Conservation (phyloP, 1,284 basidiomycete genomes). For the Spongiforma sp. region DNA sequence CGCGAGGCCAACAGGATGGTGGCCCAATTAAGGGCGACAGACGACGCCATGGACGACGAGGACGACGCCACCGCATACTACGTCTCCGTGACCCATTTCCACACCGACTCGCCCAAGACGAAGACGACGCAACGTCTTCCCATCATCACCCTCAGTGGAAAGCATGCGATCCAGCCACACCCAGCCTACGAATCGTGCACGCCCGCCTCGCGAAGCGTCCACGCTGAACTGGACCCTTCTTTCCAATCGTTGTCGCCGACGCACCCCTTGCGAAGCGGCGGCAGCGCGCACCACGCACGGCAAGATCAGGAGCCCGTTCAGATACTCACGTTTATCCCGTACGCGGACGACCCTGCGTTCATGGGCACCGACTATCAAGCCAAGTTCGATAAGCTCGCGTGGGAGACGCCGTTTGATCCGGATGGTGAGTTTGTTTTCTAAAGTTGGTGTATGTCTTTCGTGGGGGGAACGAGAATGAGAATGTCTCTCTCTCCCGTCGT, state of each 20-base stretch:
- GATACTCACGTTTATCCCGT: conserved; percentile 54
- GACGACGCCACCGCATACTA: not conserved
- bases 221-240: conserved; percentile 45
- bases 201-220: conserved; percentile 48
- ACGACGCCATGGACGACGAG: too few species aligned
- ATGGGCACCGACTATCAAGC: conserved; percentile 39
- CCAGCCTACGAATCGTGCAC: conserved; percentile 58
- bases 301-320: not conserved
- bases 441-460: too few species aligned
- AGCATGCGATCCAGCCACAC: conserved; percentile 31
- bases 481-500: not conserved
- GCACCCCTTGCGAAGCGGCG: too few species aligned
- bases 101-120: not conserved
- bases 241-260: too few species aligned
- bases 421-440: conserved; percentile 50
- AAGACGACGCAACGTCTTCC: too few species aligned
- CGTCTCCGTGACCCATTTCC: not conserved
- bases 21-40: not conserved
- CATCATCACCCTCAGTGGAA: too few species aligned
- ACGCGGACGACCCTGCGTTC: conserved; percentile 58
- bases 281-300: too few species aligned
- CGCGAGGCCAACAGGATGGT: not conserved
- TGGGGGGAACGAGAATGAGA: not conserved
- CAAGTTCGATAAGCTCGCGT: conserved; percentile 48
- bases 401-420: conserved; percentile 52